phyloP scores from a whole-genome alignment of 2,329 filamentous ascomycete species.

The Biscogniauxia mediterranea region DNA sequence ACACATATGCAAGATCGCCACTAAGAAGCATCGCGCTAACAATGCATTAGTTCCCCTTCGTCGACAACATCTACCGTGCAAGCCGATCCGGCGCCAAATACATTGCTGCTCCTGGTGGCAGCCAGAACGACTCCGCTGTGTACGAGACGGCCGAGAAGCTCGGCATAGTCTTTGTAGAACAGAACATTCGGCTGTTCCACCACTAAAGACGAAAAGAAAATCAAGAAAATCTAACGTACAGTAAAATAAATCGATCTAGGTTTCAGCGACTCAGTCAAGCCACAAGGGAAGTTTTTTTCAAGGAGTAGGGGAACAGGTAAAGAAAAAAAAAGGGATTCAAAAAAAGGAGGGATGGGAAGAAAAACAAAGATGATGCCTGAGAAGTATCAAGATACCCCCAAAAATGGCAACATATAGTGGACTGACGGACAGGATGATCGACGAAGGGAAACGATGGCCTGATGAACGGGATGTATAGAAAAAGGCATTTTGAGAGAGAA shows the following conservation, averaged over 20 bases:
- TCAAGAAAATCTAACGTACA: not conserved
- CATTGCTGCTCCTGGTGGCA: constrained; percentile 88
- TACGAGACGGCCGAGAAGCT: constrained; percentile 90
- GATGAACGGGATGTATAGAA: not conserved
- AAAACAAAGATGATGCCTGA: constrained; percentile 13
- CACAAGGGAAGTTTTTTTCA: not conserved
- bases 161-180: constrained; percentile 92
- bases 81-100: constrained; percentile 90
- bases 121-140: constrained; percentile 78
- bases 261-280: not conserved
- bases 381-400: constrained; percentile 1
- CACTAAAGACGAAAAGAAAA: constrained; percentile 57
- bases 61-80: constrained; percentile 94
- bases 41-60: constrained; percentile 79
- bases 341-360: not conserved
- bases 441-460: not conserved
- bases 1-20: not conserved
- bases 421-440: not conserved
- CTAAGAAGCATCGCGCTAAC: constrained; percentile 23
- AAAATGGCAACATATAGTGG: not conserved
- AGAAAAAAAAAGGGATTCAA: constrained; percentile 1
- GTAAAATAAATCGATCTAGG: not conserved
- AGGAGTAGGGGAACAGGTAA: not conserved
- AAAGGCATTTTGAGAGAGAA: too few relatives aligned
- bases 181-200: constrained; percentile 91